Conservation (phyloP, 306 rosid species). For the Acacia melanoxylon region DNA sequence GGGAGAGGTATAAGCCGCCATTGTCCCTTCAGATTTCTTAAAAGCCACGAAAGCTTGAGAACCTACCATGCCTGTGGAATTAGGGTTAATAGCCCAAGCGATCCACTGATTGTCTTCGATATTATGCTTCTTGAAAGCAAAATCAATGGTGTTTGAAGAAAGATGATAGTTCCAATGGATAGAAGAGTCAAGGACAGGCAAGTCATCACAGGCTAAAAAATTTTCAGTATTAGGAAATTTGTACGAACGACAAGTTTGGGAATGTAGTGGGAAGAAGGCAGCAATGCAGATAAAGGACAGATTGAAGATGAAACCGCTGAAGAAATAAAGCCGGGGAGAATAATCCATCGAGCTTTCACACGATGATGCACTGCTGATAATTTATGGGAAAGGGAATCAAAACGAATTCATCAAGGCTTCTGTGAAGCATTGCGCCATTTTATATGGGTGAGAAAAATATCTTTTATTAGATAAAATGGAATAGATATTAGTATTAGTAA, state of each 20-base stretch:
- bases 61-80: conserved; percentile 43
- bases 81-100: conserved; percentile 54
- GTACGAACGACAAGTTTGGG: conserved; percentile 11
- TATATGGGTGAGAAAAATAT: too few relatives aligned
- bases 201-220: conserved; percentile 28
- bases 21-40: conserved; percentile 18
- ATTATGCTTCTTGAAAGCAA: conserved; percentile 34
- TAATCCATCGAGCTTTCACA: conserved; percentile 5
- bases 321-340: neutral
- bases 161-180: conserved; percentile 39
- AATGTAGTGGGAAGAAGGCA: neutral
- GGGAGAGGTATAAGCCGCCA: conserved; percentile 23
- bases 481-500: too few relatives aligned
- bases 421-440: too few relatives aligned
- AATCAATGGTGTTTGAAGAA: conserved; percentile 1
- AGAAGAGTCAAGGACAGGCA: conserved; percentile 29
- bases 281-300: neutral
- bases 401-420: too few relatives aligned
- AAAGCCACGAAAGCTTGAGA: conserved; percentile 35
- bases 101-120: conserved; percentile 29
- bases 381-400: too few relatives aligned
- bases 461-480: too few relatives aligned
- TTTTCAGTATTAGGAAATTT: neutral
- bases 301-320: neutral
- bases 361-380: neutral